Evolutionary conservation across 176 grass and related monocot genomes (phyloP), one percentile per base, ranked within the genome.

Genomic region (Hsuehochloa calcarea): DNA sequence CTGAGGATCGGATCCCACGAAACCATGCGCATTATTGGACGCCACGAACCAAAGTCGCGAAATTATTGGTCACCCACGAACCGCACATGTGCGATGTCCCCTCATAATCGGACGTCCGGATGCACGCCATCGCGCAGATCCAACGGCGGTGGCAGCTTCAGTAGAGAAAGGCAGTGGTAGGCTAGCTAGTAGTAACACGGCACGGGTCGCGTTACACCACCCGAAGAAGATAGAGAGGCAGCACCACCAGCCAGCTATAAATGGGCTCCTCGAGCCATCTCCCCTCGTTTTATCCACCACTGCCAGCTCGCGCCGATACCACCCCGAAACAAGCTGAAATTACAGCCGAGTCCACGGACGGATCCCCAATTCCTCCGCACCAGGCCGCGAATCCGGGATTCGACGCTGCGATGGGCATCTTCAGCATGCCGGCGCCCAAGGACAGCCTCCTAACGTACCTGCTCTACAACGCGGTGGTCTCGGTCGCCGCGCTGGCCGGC

Each of bases 361-460:
- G 35, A 44, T 31, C 79, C 67, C 73, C 65, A 3, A 66, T 64
- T 38, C 29, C 54, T 16, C 25, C 67, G 46, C 25, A 61, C 58
- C n/a, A 12, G 26, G 17, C 8, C 5, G 29, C 10, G 14, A 14
- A 29, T 34, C 5, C 13, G 74, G 40, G 29, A n/a, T 74, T 3
- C n/a, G 2, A 29, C 51, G 25, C 26, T 58, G 65, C 75, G 87
- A 98, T 98, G 96, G 96, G 96, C 47, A 75, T 98, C 26, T 93
- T 87, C 19, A 93, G 91, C 85, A 90, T 95, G 83, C 89, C 92
- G 82, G 84, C 88, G 82, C 93, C 93, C 29, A 90, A 88, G 66
- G 96, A 98, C 79, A 87, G 91, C 80, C 88, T 98, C 15, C 58
- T 95, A 12, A 85, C 85, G 47, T 94, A 90, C 80, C 67, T 98